phyloP scores from a whole-genome alignment of 2,329 filamentous ascomycete genomes.

The Claviceps purpurea region DNA sequence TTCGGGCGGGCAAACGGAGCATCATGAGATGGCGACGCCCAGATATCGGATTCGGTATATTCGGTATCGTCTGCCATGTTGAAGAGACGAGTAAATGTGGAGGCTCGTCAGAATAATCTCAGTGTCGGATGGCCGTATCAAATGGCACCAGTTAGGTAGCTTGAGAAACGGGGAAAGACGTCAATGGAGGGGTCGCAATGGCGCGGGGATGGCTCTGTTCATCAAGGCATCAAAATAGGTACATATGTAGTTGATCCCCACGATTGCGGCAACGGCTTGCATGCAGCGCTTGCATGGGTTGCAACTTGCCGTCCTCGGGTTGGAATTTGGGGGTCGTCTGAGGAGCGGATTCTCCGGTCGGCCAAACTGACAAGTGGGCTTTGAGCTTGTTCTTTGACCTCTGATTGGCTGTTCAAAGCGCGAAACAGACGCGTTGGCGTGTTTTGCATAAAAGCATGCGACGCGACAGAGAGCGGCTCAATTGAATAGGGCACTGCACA shows the following conservation, averaged over 20 bases:
- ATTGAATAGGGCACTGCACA: background rate
- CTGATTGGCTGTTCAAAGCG: background rate
- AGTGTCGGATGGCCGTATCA: background rate
- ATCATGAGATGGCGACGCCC: slow-evolving; percentile 29
- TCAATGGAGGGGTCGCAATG: background rate
- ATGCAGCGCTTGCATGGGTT: background rate
- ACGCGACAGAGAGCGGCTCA: background rate
- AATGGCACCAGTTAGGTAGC: background rate
- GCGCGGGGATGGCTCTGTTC: background rate
- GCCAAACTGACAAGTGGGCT: background rate
- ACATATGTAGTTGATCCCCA: too few relatives aligned
- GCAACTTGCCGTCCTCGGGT: background rate
- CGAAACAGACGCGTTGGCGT: background rate
- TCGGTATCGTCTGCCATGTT: slow-evolving; percentile 32
- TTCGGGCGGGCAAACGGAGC: slow-evolving; percentile 17
- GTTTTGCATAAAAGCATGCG: background rate
- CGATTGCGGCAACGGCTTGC: background rate
- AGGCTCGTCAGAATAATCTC: background rate
- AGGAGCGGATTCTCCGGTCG: background rate
- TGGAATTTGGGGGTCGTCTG: background rate
- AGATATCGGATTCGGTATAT: slow-evolving; percentile 35
- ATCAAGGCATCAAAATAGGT: background rate
- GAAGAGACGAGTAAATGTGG: background rate
- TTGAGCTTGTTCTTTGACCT: background rate
- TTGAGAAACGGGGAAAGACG: background rate